Evolutionary conservation across 495 filamentous ascomycete species (phyloP), one percentile per base, ranked within the genome.

Genomic region (Aspergillus steynii): DNA sequence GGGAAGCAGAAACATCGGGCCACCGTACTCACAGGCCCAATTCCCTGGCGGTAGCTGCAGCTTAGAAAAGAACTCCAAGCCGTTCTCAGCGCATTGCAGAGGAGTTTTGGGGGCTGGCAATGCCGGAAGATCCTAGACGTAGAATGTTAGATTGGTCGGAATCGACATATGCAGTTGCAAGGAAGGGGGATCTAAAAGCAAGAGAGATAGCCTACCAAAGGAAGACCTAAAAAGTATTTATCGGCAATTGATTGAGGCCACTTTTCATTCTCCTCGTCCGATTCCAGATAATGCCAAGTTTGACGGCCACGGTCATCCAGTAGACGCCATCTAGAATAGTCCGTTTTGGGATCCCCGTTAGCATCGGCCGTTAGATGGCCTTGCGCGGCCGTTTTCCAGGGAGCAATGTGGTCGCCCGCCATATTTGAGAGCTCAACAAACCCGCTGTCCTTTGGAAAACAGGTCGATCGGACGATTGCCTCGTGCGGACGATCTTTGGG

Each of bases 11-110:
- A 99, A 97, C 82, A 88, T 85, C 0, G 87, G 86, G 1, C 93
- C 95, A 61, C 95, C 95, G 77, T 98, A 99, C 71, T 98, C 95
- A 77, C 93, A 97, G 4, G 82, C 95, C 95, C 95, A 99, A 70
- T 97, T 91, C 4, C 95, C 95, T 7, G 90, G 86, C 49, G 89
- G 85, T 0, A 96, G 83, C 68, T 99, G 95, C 46, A 98, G 82
- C 52, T 92, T 84, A 42, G 92, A 91, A 80, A 95, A 96, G 81
- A 96, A 99, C 2, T 85, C 81, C 55, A 99, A 80, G 54, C 88
- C 92, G 77, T 98, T 98, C 61, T 86, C 82, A 28, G 88, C 91
- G 8, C 89, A 80, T 65, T 91, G 83, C 51, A 95, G 82, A 15
- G 93, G 89, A 6, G 83, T 92, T 61, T 85, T 86, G 5, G 93